Evolutionary conservation across 208 protist genomes (phyloP).

Genomic region (Leishmania aethiopica): DNA sequence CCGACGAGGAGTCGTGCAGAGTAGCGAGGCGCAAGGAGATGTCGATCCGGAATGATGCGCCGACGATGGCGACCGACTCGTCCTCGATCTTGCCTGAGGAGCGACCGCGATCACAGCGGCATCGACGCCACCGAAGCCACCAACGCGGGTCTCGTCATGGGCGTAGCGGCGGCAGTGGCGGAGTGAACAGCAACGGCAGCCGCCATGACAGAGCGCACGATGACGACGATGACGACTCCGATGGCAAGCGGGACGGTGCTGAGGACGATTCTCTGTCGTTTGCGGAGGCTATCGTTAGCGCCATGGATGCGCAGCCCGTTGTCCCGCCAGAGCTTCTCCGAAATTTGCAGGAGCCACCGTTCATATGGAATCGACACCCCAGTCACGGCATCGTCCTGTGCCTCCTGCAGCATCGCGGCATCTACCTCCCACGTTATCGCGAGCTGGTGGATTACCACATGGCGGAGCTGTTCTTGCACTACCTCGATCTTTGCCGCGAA

Average conservation of each 20-base stretch:
- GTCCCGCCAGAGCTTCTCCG: conserved; percentile 57
- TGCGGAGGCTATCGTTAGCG: conserved; percentile 21
- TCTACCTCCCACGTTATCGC: conserved; percentile 56
- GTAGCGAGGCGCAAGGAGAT: background rate
- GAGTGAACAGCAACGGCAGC: background rate
- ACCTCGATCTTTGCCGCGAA: conserved; percentile 57
- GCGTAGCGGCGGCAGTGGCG: background rate
- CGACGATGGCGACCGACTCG: background rate
- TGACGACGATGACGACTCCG: background rate
- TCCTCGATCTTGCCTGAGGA: conserved; percentile 1
- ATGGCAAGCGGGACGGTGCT: background rate
- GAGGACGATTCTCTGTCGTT: conserved; percentile 14
- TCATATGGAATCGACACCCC: conserved; percentile 63
- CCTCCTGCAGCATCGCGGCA: conserved; percentile 63
- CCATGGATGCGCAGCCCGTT: conserved; percentile 55
- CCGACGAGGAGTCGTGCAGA: conserved; percentile 11
- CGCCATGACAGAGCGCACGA: background rate
- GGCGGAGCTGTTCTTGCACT: conserved; percentile 76
- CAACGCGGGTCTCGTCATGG: background rate
- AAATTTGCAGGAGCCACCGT: conserved; percentile 24
- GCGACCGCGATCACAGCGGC: background rate
- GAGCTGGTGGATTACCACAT: conserved; percentile 87
- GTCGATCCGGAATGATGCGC: background rate
- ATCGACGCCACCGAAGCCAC: background rate
- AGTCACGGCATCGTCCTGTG: conserved; percentile 60